phyloP scores from a whole-genome alignment of 768 basidiomycete species.

The Auriscalpium vulgare region DNA sequence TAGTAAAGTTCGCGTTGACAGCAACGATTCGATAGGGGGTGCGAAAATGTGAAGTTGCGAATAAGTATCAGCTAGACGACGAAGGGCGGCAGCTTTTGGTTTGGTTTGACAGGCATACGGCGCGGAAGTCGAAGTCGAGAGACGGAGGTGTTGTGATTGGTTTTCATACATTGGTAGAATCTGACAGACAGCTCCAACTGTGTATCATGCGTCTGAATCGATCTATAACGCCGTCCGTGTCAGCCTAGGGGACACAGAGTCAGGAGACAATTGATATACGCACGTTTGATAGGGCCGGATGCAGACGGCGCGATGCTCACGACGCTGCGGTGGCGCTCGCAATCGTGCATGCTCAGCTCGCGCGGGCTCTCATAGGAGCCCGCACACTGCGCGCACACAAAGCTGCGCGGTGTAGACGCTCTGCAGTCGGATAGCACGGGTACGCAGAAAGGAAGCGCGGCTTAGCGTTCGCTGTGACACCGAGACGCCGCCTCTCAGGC shows the following conservation, averaged over 20 bases:
- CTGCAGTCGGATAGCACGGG: not conserved
- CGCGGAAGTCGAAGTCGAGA: too few species aligned
- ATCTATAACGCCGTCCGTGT: not conserved
- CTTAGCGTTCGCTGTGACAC: not conserved
- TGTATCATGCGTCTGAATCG: not conserved
- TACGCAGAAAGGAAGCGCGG: too few species aligned
- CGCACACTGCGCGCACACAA: slow-evolving; percentile 4
- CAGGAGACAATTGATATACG: not conserved
- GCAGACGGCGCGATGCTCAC: not conserved
- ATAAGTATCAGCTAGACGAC: too few species aligned
- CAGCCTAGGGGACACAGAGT: too few species aligned
- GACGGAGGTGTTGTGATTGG: too few species aligned
- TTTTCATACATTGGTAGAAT: not conserved
- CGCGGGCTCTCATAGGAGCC: slow-evolving; percentile 9
- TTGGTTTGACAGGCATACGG: too few species aligned
- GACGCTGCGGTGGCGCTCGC: slow-evolving; percentile 8
- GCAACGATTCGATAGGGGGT: too few species aligned
- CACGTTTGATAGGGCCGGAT: not conserved
- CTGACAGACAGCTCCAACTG: not conserved
- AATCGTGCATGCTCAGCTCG: slow-evolving; percentile 10
- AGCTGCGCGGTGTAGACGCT: not conserved
- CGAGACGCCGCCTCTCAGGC: not conserved
- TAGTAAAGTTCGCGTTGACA: too few species aligned
- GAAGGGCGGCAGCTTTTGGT: too few species aligned
- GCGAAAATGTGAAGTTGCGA: too few species aligned